Evolutionary conservation across 1,139 yeast species (phyloP), one percentile per base, ranked within the genome.

Genomic region (Yamadazyma sp.): DNA sequence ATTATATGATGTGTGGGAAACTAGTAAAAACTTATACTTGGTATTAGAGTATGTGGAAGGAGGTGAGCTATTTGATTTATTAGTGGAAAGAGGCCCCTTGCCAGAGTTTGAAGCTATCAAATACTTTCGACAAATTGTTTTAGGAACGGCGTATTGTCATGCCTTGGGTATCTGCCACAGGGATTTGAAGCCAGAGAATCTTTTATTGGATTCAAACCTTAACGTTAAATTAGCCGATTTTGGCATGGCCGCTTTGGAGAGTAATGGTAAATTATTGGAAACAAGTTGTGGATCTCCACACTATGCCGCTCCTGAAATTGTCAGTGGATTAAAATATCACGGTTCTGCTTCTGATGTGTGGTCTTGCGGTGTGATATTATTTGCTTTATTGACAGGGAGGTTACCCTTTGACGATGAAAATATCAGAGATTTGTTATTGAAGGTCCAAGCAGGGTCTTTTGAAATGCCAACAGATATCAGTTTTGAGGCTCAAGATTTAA

Each of bases 241-340:
- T 55, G 95, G 94, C 37, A 85, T 85, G 94, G 94, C 94, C 18
- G 92, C 94, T 18, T 66, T 85, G 47, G 91, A 85, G 59, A 75
- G 83, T 45, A 81, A 81, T 42, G 86, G 83, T 33, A 81, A 79
- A 58, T 63, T 85, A 42, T 65, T 85, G 40, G 89, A 83, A 58
- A 85, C 95, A 8, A 79, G 87, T 11, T 85, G 95, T 66, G 95
- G 94, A 3, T 82, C 89, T 29, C 94, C 95, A 16, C 95, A 85
- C 62, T 85, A 85, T 59, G 94, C 94, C 11, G 87, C 94, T 6
- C 95, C 95, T 1, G 95, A 85, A 64, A 85, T 85, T 47, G 91
- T 85, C 24, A 75, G 83, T 54, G 92, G 94, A 11, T 75, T 78
- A 51, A 79, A 79, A 45, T 85, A 85, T 56, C 88, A 84, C 58